Conservation (phyloP, 208 protist species). For the Trichomonas tenax region DNA sequence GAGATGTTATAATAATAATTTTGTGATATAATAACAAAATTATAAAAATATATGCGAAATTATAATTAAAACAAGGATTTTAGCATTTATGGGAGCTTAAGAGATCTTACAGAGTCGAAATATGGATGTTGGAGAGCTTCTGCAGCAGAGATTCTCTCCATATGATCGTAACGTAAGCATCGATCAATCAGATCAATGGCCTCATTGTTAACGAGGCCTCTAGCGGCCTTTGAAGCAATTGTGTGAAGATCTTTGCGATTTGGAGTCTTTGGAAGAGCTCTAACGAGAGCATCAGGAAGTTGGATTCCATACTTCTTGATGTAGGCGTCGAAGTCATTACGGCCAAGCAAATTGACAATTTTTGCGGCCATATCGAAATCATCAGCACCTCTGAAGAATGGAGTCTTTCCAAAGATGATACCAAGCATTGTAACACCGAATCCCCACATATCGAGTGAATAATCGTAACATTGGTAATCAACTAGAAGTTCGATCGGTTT, state of each 20-base stretch:
- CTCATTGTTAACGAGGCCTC: background rate
- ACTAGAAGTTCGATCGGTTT: conserved; percentile 28
- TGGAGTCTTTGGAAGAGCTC: background rate
- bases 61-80: too few species aligned
- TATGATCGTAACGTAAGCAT: conserved; percentile 22
- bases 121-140: conserved; percentile 22
- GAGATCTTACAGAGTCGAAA: background rate
- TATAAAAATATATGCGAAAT: too few species aligned
- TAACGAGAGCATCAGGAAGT: background rate
- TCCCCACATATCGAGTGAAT: conserved; percentile 35
- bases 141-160: background rate
- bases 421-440: conserved; percentile 25
- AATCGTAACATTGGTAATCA: conserved; percentile 29
- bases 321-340: background rate
- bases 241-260: background rate
- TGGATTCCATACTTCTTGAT: background rate
- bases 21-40: too few species aligned
- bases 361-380: conserved; percentile 13
- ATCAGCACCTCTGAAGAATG: conserved; percentile 32
- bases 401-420: conserved; percentile 32
- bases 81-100: too few species aligned
- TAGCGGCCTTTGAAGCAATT: background rate
- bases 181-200: conserved; percentile 25
- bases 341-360: background rate
- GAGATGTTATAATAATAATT: too few species aligned